These are phyloP conservation scores for Panicum virgatum DNA, from an alignment of 202 grass and related monocot species.

Conservation along the genomic window DNA sequence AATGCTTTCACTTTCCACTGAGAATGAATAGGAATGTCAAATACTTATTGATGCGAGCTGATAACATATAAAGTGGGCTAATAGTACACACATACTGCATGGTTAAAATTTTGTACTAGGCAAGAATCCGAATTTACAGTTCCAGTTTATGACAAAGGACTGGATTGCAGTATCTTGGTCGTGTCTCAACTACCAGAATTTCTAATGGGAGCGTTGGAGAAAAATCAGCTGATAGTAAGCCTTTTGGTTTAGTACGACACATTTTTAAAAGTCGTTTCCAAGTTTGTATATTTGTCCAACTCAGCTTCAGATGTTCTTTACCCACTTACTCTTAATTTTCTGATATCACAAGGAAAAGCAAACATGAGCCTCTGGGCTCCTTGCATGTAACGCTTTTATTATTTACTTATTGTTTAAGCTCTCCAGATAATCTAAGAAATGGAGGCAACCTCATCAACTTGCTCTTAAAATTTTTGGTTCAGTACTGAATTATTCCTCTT, in stretches of 20 bases:
- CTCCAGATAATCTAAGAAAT: conserved; percentile 17
- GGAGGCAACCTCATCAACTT: conserved; percentile 12
- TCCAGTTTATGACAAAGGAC: conserved; percentile 18
- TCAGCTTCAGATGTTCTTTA: background rate
- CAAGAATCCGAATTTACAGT: conserved; percentile 31
- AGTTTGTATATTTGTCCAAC: conserved; percentile 3
- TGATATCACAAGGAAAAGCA: background rate
- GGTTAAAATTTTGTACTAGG: conserved; percentile 17
- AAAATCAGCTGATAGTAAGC: conserved; percentile 24
- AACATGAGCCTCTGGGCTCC: background rate
- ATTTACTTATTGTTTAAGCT: background rate
- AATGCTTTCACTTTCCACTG: conserved; percentile 37
- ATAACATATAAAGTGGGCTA: conserved; percentile 16
- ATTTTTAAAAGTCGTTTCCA: background rate
- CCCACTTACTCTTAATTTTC: conserved; percentile 19
- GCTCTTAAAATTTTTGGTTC: background rate
- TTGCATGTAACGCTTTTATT: background rate
- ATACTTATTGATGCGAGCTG: conserved; percentile 37
- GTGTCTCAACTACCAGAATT: background rate
- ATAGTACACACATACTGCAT: conserved; percentile 11
- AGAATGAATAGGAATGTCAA: conserved; percentile 32
- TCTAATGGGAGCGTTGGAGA: background rate
- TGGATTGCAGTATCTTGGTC: conserved; percentile 28
- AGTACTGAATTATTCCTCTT: conserved; percentile 6
- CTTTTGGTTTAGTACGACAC: background rate